Conservation (phyloP, 2,329 filamentous ascomycete species). For the Ophiostoma sp. region DNA sequence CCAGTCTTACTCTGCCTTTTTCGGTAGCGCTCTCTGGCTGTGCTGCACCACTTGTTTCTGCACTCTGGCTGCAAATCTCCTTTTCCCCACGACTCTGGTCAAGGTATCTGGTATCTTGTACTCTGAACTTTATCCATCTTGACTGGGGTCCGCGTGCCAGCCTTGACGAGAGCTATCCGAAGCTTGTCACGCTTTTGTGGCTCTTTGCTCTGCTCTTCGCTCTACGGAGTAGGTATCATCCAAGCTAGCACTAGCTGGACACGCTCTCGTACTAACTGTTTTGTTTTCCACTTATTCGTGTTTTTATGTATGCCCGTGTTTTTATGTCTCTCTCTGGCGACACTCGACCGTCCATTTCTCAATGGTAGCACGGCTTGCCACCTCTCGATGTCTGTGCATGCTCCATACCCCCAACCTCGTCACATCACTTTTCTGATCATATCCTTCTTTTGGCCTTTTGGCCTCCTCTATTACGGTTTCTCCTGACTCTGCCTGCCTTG, state of each 20-base stretch:
- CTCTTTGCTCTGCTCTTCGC: neutral
- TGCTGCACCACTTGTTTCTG: neutral
- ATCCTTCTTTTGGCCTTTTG: neutral
- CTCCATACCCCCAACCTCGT: neutral
- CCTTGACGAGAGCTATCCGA: constrained; percentile 14
- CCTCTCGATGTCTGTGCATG: neutral
- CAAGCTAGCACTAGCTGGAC: constrained; percentile 5
- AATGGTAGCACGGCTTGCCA: neutral
- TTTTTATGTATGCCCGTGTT: neutral
- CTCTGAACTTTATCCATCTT: neutral
- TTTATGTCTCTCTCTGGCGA: neutral
- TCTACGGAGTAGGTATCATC: neutral
- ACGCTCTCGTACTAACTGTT: neutral
- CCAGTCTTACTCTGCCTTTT: neutral
- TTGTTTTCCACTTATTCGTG: neutral
- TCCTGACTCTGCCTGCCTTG: neutral
- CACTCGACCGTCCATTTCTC: too few species aligned
- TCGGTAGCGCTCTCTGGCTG: neutral
- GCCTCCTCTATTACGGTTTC: neutral
- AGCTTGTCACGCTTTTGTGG: neutral
- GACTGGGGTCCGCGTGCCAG: constrained; percentile 20
- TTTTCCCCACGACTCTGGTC: neutral
- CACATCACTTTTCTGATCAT: neutral
- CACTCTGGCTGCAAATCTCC: constrained; percentile 1
- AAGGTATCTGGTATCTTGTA: too few species aligned